Evolutionary conservation across 2,329 filamentous ascomycete genomes (phyloP).

Genomic region (Pestalotiopsis sp.): DNA sequence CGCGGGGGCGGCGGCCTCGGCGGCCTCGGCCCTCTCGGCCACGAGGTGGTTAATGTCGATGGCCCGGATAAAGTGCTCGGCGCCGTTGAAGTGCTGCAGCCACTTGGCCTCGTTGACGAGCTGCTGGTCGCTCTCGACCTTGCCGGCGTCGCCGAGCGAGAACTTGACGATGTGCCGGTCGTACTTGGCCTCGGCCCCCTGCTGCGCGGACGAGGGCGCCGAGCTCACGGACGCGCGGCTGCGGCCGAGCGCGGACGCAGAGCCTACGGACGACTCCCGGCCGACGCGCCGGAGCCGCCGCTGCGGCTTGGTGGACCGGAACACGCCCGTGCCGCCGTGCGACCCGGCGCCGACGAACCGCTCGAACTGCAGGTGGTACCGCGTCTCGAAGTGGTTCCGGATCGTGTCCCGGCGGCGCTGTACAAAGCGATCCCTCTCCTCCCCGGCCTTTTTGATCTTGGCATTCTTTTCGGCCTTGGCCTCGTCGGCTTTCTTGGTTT

Average conservation of each 20-base stretch:
- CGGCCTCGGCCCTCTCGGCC: not conserved
- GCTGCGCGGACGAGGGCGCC: not conserved
- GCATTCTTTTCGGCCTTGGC: not conserved
- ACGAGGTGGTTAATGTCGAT: not conserved
- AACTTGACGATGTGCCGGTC: not conserved
- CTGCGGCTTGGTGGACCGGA: not conserved
- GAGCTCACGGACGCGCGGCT: not conserved
- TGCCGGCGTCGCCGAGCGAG: not conserved
- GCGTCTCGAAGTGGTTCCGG: not conserved
- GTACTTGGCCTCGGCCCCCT: not conserved
- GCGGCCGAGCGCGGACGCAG: not conserved
- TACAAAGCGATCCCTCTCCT: not conserved
- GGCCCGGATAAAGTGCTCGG: not conserved
- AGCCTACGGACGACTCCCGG: not conserved
- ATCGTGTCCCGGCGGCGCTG: not conserved
- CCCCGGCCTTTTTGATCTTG: not conserved
- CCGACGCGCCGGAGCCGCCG: not conserved
- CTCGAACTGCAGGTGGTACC: not conserved
- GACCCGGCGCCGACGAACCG: not conserved
- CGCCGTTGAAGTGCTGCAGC: not conserved
- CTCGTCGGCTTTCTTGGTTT: not conserved
- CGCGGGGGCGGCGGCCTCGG: not conserved
- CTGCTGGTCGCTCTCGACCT: not conserved
- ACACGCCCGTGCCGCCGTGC: not conserved
- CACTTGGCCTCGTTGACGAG: not conserved